Conservation (phyloP, 179 eudicot species). For the Spinacia oleracea region DNA sequence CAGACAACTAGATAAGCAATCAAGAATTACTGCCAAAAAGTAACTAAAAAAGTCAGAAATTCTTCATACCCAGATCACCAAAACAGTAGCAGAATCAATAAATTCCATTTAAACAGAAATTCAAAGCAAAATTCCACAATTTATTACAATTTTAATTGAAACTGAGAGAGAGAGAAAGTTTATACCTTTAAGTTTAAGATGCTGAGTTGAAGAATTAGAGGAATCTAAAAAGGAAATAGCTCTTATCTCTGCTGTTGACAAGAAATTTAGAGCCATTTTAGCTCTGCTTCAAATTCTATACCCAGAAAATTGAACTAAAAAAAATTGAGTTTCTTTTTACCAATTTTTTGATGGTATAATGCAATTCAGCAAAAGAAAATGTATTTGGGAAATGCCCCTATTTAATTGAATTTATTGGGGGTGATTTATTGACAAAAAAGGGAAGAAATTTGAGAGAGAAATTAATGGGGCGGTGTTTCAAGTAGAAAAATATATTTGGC, state of each 20-base stretch:
- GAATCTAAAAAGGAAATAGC: conserved; percentile 62
- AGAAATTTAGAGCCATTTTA: conserved; percentile 66
- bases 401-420: neutral
- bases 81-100: conserved; percentile 17
- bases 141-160: neutral
- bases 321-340: too few species aligned
- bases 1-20: neutral
- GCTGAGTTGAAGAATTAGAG: conserved; percentile 39
- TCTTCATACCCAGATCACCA: conserved; percentile 12
- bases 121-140: neutral
- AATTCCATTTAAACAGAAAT: neutral
- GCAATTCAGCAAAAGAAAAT: neutral
- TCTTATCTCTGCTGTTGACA: conserved; percentile 61
- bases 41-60: conserved; percentile 2
- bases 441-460: conserved; percentile 4
- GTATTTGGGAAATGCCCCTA: neutral
- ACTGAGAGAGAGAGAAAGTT: conserved; percentile 11
- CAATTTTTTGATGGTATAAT: neutral
- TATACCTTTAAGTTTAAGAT: conserved; percentile 64
- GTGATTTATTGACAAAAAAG: neutral
- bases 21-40: neutral
- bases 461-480: conserved; percentile 18
- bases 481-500: neutral
- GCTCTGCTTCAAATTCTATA: conserved; percentile 20
- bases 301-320: neutral